phyloP scores from a whole-genome alignment of 1,284 basidiomycete genomes.

The Melampsora americana region DNA sequence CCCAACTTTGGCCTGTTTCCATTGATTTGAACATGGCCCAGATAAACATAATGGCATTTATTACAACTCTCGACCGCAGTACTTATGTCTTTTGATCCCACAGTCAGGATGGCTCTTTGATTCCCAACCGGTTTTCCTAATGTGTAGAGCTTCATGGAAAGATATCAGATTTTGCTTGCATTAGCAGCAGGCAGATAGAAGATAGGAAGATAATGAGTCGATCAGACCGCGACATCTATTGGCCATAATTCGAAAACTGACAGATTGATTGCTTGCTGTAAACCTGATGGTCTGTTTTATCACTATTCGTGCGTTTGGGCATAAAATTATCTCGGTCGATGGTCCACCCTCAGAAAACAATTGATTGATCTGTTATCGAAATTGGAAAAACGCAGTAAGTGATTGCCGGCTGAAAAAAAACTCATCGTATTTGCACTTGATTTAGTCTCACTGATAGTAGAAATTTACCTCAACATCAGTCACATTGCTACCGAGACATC shows the following conservation, averaged over 20 bases:
- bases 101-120: not conserved
- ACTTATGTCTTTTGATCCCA: not conserved
- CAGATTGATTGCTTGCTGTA: slow-evolving; percentile 8
- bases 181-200: not conserved
- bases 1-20: slow-evolving; percentile 10
- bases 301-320: not conserved
- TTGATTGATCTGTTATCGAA: not conserved
- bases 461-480: slow-evolving; percentile 2
- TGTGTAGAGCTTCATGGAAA: not conserved
- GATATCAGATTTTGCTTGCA: no score
- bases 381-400: not conserved
- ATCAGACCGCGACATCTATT: not conserved
- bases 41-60: not conserved
- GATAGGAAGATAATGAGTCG: not conserved
- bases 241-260: not conserved
- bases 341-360: not conserved
- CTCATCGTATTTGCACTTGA: not conserved
- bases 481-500: not conserved
- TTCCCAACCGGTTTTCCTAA: not conserved
- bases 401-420: no score
- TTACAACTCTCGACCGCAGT: not conserved
- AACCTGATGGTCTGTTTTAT: not conserved
- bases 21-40: slow-evolving; percentile 5
- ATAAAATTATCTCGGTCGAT: not conserved
- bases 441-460: not conserved